A percentile compares a stretch with the other conserved stretches of the same genome.
These are phyloP conservation scores for Phyllosticta paracitricarpa DNA, from an alignment of 2,329 filamentous ascomycete genomes.

Conservation along the genomic window DNA sequence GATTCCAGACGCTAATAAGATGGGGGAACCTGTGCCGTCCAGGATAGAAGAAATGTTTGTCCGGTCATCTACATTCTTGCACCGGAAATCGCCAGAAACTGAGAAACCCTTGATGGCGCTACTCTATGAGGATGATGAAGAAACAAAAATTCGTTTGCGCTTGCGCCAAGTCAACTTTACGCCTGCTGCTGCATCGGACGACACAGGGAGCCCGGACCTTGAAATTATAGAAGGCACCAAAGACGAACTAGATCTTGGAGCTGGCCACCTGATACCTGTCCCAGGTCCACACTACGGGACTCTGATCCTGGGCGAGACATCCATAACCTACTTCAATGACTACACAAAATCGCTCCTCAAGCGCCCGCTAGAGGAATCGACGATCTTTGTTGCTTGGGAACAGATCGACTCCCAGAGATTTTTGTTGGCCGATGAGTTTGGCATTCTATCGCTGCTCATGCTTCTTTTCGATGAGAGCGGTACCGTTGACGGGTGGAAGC, in stretches of 20 bases:
- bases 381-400: slow-evolving; percentile 87
- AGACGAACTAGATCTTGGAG: slow-evolving; percentile 48
- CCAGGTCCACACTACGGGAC: slow-evolving; percentile 44
- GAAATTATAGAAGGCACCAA: slow-evolving; percentile 41
- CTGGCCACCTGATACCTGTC: slow-evolving; percentile 53
- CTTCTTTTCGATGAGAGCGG: slow-evolving; percentile 56
- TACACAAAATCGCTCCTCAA: slow-evolving; percentile 57
- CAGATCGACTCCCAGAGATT: slow-evolving; percentile 72
- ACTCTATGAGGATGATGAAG: slow-evolving; percentile 53
- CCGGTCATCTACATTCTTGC: slow-evolving; percentile 55
- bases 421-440: slow-evolving; percentile 87
- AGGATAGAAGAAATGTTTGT: slow-evolving; percentile 59
- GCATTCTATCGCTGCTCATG: slow-evolving; percentile 73
- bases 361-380: slow-evolving; percentile 58
- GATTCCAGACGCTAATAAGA: slow-evolving; percentile 42
- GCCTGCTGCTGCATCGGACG: slow-evolving; percentile 33
- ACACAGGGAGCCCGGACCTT: slow-evolving; percentile 43
- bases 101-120: slow-evolving; percentile 53
- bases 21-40: slow-evolving; percentile 52
- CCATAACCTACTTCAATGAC: slow-evolving; percentile 76
- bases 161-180: slow-evolving; percentile 44
- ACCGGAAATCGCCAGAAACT: slow-evolving; percentile 37
- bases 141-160: slow-evolving; percentile 42
- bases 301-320: slow-evolving; percentile 48
- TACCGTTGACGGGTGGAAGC: slow-evolving; percentile 57